phyloP scores from a whole-genome alignment of 768 basidiomycete species.

The Tylopilus rubrobrunneus region DNA sequence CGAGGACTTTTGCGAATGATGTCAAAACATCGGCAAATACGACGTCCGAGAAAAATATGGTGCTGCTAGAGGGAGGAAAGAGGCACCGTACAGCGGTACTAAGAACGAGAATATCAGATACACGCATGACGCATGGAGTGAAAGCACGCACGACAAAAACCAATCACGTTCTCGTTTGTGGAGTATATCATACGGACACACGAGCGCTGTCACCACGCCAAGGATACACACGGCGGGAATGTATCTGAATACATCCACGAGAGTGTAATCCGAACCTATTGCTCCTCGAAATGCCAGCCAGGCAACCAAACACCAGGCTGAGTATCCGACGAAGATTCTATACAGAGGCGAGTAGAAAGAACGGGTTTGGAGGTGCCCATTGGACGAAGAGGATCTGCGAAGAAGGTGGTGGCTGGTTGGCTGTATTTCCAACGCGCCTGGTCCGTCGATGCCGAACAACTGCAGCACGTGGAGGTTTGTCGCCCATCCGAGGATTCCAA shows the following conservation, averaged over 20 bases:
- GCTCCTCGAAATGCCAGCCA: conserved; percentile 67
- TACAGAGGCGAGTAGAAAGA: conserved; percentile 61
- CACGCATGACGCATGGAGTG: not conserved
- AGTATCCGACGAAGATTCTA: conserved; percentile 59
- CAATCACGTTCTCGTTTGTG: conserved; percentile 70
- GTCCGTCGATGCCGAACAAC: conserved; percentile 68
- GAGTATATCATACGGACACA: conserved; percentile 66
- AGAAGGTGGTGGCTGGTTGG: conserved; percentile 13
- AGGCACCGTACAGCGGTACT: conserved; percentile 78
- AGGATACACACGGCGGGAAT: conserved; percentile 69
- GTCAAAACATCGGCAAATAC: conserved; percentile 95
- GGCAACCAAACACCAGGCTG: conserved; percentile 54
- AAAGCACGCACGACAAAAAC: conserved; percentile 66
- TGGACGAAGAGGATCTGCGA: conserved; percentile 14
- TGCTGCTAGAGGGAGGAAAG: conserved; percentile 52
- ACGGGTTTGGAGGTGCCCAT: conserved; percentile 27
- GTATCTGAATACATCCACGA: conserved; percentile 74
- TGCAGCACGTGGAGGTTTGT: conserved; percentile 86
- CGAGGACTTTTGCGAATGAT: conserved; percentile 94
- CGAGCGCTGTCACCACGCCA: conserved; percentile 49
- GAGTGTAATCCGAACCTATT: conserved; percentile 51
- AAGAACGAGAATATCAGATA: conserved; percentile 3
- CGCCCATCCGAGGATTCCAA: conserved; percentile 89
- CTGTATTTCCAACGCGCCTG: conserved; percentile 62
- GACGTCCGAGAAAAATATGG: conserved; percentile 86